Percentiles rank a stretch among this genome's conserved stretches.
phyloP scores from a whole-genome alignment of 2,329 filamentous ascomycete genomes.

The Cladosporium cucumerinum region DNA sequence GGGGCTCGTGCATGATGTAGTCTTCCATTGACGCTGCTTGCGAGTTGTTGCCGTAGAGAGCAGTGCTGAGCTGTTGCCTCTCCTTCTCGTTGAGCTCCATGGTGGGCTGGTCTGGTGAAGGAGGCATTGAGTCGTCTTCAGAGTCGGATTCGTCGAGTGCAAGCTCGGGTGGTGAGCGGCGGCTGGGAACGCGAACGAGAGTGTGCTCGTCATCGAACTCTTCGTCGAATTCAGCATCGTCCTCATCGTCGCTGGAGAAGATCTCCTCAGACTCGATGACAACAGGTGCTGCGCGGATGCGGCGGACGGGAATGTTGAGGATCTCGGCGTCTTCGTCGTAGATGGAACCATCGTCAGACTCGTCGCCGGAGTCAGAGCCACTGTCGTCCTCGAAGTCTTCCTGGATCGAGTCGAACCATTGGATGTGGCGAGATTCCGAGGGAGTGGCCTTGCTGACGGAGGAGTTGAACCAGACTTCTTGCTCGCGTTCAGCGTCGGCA shows the following conservation, averaged over 20 bases:
- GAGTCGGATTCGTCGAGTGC: slow-evolving; percentile 43
- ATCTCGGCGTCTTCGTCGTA: slow-evolving; percentile 52
- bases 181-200: slow-evolving; percentile 43
- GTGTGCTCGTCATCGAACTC: slow-evolving; percentile 46
- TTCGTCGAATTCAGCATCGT: slow-evolving; percentile 43
- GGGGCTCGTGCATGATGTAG: slow-evolving; percentile 36
- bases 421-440: slow-evolving; percentile 68
- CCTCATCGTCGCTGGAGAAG: slow-evolving; percentile 37
- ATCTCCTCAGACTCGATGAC: slow-evolving; percentile 44
- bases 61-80: slow-evolving; percentile 43
- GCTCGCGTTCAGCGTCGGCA: slow-evolving; percentile 88
- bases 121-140: slow-evolving; percentile 48
- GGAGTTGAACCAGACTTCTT: slow-evolving; percentile 97
- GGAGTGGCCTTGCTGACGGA: slow-evolving; percentile 72
- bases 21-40: slow-evolving; percentile 24
- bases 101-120: slow-evolving; percentile 43
- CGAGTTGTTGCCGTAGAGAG: slow-evolving; percentile 40
- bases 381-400: slow-evolving; percentile 67
- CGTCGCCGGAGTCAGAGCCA: slow-evolving; percentile 42
- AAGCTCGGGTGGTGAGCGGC: slow-evolving; percentile 47
- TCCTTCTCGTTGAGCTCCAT: slow-evolving; percentile 48
- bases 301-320: slow-evolving; percentile 39
- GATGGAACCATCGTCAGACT: slow-evolving; percentile 51
- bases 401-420: slow-evolving; percentile 78
- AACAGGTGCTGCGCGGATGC: slow-evolving; percentile 40